phyloP scores from a whole-genome alignment of 208 protist species.

The Naegleria lovaniensis region DNA sequence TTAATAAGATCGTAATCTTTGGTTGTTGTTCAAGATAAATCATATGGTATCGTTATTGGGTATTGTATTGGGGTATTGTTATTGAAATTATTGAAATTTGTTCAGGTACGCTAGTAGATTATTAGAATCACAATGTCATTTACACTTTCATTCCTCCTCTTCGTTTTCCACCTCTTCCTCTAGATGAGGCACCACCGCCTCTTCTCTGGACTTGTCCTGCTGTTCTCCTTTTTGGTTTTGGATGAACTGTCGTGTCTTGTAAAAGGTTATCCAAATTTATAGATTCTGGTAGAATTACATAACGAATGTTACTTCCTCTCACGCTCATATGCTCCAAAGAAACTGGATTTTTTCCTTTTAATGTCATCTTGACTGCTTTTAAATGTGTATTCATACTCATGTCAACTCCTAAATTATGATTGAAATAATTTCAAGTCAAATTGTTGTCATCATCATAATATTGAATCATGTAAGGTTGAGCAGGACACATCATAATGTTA shows the following conservation, averaged over 20 bases:
- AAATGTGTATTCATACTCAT: conserved; percentile 95
- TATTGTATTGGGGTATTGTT: no score
- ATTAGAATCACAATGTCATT: no score
- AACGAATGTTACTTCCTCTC: conserved; percentile 93
- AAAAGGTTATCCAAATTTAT: conserved; percentile 89
- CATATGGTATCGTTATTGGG: no score
- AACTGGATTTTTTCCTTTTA: conserved; percentile 87
- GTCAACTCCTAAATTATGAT: conserved; percentile 52
- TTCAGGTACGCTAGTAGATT: no score
- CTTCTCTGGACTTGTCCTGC: not conserved
- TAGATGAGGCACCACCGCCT: not conserved
- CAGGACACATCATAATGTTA: not conserved
- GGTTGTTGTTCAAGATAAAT: no score
- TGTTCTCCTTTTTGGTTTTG: conserved; percentile 5
- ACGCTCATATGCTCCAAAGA: conserved; percentile 90
- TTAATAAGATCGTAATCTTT: no score
- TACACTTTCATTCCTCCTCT: not conserved
- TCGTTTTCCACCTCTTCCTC: not conserved
- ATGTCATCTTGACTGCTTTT: conserved; percentile 92
- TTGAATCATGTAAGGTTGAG: not conserved
- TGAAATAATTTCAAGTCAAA: conserved; percentile 41
- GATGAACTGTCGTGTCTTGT: conserved; percentile 15
- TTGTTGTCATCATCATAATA: conserved; percentile 54
- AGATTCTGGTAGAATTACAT: conserved; percentile 92
- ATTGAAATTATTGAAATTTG: no score